Evolutionary conservation across 345 rosid species (phyloP), one percentile per base, ranked within the genome.

Genomic region (Dipteronia sinensis): DNA sequence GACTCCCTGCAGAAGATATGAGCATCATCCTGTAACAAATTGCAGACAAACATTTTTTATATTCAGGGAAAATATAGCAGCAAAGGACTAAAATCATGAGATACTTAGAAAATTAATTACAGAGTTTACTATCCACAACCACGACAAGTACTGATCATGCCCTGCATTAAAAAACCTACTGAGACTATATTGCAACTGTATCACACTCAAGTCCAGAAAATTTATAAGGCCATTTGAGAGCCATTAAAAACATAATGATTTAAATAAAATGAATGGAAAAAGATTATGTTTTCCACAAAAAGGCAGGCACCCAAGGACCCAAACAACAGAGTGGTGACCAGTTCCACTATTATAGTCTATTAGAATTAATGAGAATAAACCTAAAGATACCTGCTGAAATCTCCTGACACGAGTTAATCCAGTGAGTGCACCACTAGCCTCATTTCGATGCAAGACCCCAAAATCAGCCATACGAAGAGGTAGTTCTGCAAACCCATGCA

Each of bases 371-470:
- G 47, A 27, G 29, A 69, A 34, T 42, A 65, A 19, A 53, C 29
- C 34, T 46, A 46, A 59, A 75, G 65, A 79, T 80, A 96, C 99
- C 98, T 97, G 99, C 85, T 94, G 98, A 88, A 97, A 94, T 83
- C 99, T 94, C 81, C 98, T 89, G 72, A 93, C 98, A 73, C 98
- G 97, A 78, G 96, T 94, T 85, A 97, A 85, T 77, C 99, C 98
- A 75, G 93, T 90, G 74, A 97, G 96, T 46, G 96, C 98, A 77
- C 97, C 99, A 86, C 98, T 93, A 75, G 99, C 98, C 85, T 94
- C 99, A 64, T 97, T 94, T 17, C 96, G 97, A 83, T 94, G 98
- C 86, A 97, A 82, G 72, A 89, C 98, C 59, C 99, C 99, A 83
- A 93, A 97, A 87, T 97, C 98, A 74, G 99, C 99, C 78, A 91